Base-by-base conservation (phyloP, 2,329 filamentous ascomycete genomes). In the Trematosphaeria pertusa region DNA sequence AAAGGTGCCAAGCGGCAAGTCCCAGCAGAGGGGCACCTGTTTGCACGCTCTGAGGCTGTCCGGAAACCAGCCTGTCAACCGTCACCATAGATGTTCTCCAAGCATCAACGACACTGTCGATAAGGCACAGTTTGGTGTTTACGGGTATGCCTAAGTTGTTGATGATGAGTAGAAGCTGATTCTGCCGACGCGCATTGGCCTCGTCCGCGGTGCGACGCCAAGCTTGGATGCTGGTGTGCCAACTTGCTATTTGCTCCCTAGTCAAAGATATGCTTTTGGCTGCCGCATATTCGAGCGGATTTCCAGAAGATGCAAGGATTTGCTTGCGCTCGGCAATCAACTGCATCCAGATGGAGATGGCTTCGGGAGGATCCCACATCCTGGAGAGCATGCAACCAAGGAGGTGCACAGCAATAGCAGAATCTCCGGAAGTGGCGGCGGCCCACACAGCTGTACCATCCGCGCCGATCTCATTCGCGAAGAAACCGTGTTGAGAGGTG, bases 311-410 rank as follows among this genome's bases (percentile, higher is more conserved):
- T 8, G 4, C 11, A 15, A 19, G 7, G 40, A 12, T 20, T 32
- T 46, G 34, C 31, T 42, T 52, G 31, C 57, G 31, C 18, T 44
- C 44, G 28, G 52, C 17, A 9, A 73, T 51, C 5, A 74, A 20
- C 39, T 74, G 64, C 1, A 57, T 52, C 71, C 71, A 74, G 1
- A 73, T 53, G 0, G 70, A 61, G 3, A 51, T 64, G 1, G 70
- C 69, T 46, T 72, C 61, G 1, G 50, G n/a, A 6, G 30, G 15
- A 3, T 24, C 41, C 51, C 59, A 74, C 1, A 70, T 59, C 1
- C 67, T 51, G 1, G 69, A 68, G 2, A 74, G 49, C 59, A 74
- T 70, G 48, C 71, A 74, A 2, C 64, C 69, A 1, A 74, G 67
- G 1, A 74, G 53, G 41, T 74, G 62, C 0, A 66, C 51, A 3